phyloP scores from a whole-genome alignment of 176 grass and related monocot genomes.

The Miscanthus lutarioriparius region DNA sequence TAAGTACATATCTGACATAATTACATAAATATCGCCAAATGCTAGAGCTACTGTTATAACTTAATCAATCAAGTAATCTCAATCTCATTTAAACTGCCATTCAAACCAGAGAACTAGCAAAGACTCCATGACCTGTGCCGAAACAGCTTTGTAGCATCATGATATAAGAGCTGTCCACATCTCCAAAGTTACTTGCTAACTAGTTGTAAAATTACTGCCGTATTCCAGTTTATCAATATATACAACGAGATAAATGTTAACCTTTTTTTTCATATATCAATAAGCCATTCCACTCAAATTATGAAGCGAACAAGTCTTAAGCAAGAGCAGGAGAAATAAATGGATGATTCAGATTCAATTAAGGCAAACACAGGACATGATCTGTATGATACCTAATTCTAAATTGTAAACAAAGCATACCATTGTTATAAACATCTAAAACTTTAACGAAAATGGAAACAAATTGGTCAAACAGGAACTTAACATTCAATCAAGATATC shows the following conservation, averaged over 20 bases:
- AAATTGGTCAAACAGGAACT: background rate
- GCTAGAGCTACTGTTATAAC: background rate
- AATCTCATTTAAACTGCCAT: conserved; percentile 20
- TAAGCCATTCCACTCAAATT: background rate
- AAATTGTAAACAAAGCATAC: background rate
- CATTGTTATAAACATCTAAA: background rate
- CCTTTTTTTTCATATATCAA: background rate
- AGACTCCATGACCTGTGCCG: background rate
- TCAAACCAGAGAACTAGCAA: background rate
- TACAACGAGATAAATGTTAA: background rate
- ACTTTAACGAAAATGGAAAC: background rate
- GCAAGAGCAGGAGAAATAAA: conserved; percentile 19
- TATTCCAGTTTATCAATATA: conserved; percentile 7
- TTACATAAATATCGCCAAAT: background rate
- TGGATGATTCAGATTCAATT: background rate
- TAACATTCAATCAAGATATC: background rate
- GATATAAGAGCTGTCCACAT: background rate
- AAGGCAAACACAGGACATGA: background rate
- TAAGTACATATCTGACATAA: background rate
- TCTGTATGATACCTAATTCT: background rate
- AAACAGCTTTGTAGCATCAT: background rate
- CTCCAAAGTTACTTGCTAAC: background rate
- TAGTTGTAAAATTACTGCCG: background rate
- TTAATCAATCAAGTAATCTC: background rate
- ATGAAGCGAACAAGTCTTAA: background rate